Base-by-base conservation (phyloP, 352 stramenopile genomes). In the Globisporangium middletonii region DNA sequence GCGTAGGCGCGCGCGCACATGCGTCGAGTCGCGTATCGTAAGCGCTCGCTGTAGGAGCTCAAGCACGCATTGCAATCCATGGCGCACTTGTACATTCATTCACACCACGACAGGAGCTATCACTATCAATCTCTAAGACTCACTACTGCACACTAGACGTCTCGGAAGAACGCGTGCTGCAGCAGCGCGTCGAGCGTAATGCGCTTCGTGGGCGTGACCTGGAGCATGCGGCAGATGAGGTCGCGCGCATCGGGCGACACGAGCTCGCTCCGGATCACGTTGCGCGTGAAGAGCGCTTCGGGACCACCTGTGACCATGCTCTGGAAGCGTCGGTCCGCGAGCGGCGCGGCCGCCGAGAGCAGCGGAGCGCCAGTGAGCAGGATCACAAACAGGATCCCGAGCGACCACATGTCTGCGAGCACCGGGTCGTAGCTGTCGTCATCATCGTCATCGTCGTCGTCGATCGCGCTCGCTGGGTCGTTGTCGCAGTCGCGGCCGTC, bases 371-470 rank as follows among this genome's bases (percentile, higher is more conserved):
- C 78, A 2, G 73, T 71, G 41, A 88, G 63, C 78, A 86, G 84
- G 52, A 86, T 79, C 16, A 72, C 75, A 18, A 88, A 63, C 65
- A 88, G 53, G 37, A 88, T 73, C 18, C 78, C 75, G 2, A 86
- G 67, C 13, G 78, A 86, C 78, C 78, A 88, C n/a, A 82, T 72
- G 43, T 88, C 78, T 7, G 72, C 75, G 45, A 55, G 44, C 35
- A 79, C 46, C 4, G 78, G 69, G 50, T 85, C 65, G 54, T 85
- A 84, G 62, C 59, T 8, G 64, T 60, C 53, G 75, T 35, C n/a
- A 79, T 48, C 26, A 65, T 63, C 54, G 60, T 74, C 2, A 43
- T 60, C 38, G 19, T 57, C n/a, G 66, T 48, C 0, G 58, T 68
- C 72, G 45, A 48, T 75, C 60, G 16, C 45, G 15, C 19, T 51